Evolutionary conservation across 495 filamentous ascomycete genomes (phyloP).

Genomic region (Aspergillus cavernicola): DNA sequence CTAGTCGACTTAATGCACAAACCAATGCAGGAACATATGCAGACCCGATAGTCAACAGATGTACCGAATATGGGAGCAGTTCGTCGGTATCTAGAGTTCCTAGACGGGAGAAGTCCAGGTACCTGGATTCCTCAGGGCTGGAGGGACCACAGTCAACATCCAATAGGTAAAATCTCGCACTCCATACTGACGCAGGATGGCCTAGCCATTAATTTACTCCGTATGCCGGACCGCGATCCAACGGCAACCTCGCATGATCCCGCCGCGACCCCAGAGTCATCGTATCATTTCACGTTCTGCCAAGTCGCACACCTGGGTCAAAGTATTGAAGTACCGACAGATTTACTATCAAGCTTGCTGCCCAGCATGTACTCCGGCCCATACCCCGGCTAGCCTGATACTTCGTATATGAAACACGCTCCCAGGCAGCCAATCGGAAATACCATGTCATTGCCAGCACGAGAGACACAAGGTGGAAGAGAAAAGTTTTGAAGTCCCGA

Average conservation of each 20-base stretch:
- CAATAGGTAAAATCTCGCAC: background rate
- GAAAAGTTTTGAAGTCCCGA: slow-evolving; percentile 4
- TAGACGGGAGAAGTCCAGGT: background rate
- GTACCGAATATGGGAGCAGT: background rate
- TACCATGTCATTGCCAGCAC: background rate
- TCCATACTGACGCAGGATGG: background rate
- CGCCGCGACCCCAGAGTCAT: background rate
- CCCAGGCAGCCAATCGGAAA: too few relatives aligned
- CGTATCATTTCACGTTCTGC: background rate
- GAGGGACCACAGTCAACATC: too few relatives aligned
- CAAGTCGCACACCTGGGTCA: too few relatives aligned
- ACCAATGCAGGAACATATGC: slow-evolving; percentile 9
- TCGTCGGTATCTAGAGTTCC: background rate
- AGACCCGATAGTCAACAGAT: background rate
- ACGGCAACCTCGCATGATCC: slow-evolving; percentile 2
- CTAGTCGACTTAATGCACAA: slow-evolving; percentile 6
- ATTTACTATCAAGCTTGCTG: background rate
- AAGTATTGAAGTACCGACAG: background rate
- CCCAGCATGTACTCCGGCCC: background rate
- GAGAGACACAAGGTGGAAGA: background rate
- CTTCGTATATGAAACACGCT: too few relatives aligned
- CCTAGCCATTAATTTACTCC: background rate
- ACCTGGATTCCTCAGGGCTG: background rate
- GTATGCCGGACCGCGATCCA: background rate
- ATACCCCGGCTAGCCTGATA: too few relatives aligned